phyloP scores from a whole-genome alignment of 1,284 basidiomycete genomes.

The Tylopilus orsonianus region DNA sequence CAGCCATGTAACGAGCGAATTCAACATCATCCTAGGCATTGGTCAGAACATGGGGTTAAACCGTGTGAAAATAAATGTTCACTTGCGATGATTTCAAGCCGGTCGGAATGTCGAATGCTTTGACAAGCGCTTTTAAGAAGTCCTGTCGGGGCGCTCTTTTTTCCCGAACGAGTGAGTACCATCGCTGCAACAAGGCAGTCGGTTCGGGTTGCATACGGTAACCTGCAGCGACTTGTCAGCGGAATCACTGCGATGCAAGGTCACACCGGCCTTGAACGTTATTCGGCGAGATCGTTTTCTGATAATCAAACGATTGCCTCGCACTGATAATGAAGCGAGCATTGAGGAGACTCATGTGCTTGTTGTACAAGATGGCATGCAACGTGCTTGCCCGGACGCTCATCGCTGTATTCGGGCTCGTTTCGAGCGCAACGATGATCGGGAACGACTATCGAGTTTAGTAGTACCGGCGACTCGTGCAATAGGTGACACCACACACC shows the following conservation, averaged over 20 bases:
- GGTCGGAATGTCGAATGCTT: conserved; percentile 70
- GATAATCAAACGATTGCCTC: conserved; percentile 80
- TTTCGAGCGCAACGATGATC: conserved; percentile 90
- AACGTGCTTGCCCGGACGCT: conserved; percentile 78
- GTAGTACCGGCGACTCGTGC: background rate
- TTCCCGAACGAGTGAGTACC: conserved; percentile 90
- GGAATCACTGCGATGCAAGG: background rate
- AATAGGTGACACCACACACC: conserved; percentile 39
- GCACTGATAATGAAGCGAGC: conserved; percentile 82
- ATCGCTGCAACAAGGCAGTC: conserved; percentile 77
- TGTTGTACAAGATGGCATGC: conserved; percentile 81
- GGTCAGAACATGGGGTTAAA: background rate
- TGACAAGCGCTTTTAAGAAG: conserved; percentile 81
- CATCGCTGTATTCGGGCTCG: conserved; percentile 62
- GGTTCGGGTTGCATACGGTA: conserved; percentile 61
- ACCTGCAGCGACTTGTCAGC: conserved; percentile 41
- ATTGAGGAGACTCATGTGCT: conserved; percentile 89
- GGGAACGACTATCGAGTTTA: conserved; percentile 74
- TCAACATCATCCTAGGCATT: conserved; percentile 67
- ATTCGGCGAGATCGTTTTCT: conserved; percentile 55
- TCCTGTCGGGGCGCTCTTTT: conserved; percentile 84
- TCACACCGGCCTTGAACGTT: conserved; percentile 46
- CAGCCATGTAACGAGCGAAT: conserved; percentile 89
- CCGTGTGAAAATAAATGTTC: background rate
- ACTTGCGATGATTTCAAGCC: conserved; percentile 50